Base-by-base conservation (phyloP, 2,329 filamentous ascomycete species). In the Cordyceps militaris region DNA sequence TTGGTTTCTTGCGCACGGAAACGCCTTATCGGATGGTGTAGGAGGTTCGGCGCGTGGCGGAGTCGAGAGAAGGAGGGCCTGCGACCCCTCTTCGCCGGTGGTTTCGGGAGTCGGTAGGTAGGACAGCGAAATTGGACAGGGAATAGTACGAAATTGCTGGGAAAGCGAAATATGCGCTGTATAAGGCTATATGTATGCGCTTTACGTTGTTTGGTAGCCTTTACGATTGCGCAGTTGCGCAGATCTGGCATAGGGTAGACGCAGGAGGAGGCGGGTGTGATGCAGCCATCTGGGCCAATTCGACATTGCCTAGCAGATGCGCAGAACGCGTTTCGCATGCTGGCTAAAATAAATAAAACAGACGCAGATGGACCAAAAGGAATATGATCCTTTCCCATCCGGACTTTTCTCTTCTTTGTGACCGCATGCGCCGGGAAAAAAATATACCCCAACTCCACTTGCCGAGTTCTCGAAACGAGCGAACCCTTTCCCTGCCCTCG, bases 401-500 rank as follows among this genome's bases (percentile, higher is more conserved):
- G n/a, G n/a, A n/a, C 36, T 14, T n/a, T 40, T 19, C 36, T 8
- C 43, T 4, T 26, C 14, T 26, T 23, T 16, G 38, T 43, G 26
- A 23, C 38, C 24, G 38, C 9, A 53, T 32, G 36, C 36, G 49
- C 49, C 16, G 23, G 16, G 16, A 16, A 13, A 21, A 28, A 30
- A 30, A 30, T 38, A 23, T 3, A 42, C 10, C 19, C 4, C 47
- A 36, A 36, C 50, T 53, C 50, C 50, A 53, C 50, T 43, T 53
- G 19, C 26, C n/a, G 36, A 42, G 49, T 21, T 36, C 34, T 52
- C 38, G 49, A 42, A 53, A 21, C 50, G 50, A 53, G 50, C 50
- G 50, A 53, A 38, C 43, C 50, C 26, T 42, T 53, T 53, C 43
- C 14, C 48, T n/a, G 14, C 8, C 36, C 24, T 32, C n/a, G 50